phyloP scores from a whole-genome alignment of 1,284 basidiomycete genomes.

The Polyporus tsugae region DNA sequence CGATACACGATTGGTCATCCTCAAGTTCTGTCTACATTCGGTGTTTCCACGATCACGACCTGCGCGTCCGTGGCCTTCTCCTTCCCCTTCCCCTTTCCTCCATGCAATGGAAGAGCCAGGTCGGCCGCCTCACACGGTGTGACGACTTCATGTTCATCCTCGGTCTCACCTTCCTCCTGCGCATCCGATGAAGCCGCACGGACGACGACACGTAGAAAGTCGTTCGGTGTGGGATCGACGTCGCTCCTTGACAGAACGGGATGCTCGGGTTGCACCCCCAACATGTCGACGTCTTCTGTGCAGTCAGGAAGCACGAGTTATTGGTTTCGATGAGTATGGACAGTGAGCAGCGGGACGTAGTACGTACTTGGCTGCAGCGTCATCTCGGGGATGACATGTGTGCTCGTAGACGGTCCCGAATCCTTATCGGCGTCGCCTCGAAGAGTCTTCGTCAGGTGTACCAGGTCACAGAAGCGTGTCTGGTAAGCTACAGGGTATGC shows the following conservation, averaged over 20 bases:
- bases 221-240: neutral
- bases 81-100: neutral
- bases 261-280: neutral
- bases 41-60: constrained; percentile 3
- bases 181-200: neutral
- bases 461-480: constrained; percentile 29
- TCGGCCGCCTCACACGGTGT: constrained; percentile 12
- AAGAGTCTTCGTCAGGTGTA: constrained; percentile 25
- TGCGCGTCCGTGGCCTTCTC: neutral
- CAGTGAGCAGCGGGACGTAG: neutral
- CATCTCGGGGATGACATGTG: neutral
- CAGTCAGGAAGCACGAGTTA: neutral
- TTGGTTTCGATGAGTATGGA: neutral
- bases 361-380: neutral
- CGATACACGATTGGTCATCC: neutral
- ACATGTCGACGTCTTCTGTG: neutral
- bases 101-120: neutral
- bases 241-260: neutral
- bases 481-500: constrained; percentile 32
- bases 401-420: neutral
- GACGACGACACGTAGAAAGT: neutral
- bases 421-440: neutral
- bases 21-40: neutral
- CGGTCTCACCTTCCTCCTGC: constrained; percentile 14
- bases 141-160: constrained; percentile 22